Conservation (phyloP, 805 yeast genomes). For the Tanozyma kutaoensis region DNA sequence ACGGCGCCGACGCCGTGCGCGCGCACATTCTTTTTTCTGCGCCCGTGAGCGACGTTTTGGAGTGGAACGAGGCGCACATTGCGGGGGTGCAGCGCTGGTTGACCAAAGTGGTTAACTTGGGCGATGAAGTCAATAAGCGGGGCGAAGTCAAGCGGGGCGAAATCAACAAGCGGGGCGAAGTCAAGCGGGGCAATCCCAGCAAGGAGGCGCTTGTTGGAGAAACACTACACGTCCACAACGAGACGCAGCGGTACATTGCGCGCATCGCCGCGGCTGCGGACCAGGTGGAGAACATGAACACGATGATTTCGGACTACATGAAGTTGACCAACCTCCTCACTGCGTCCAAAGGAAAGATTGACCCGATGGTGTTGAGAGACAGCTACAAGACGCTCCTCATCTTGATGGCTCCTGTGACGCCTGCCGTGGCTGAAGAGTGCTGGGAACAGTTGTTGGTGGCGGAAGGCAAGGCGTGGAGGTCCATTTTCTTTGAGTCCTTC, state of each 20-base stretch:
- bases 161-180: background rate
- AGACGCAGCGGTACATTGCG: slow-evolving; percentile 30
- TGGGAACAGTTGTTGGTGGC: slow-evolving; percentile 32
- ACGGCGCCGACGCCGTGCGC: slow-evolving; percentile 91
- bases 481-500: slow-evolving; percentile 51
- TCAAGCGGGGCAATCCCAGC: background rate
- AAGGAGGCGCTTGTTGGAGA: background rate
- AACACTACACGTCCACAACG: slow-evolving; percentile 34
- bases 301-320: slow-evolving; percentile 84
- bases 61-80: slow-evolving; percentile 86
- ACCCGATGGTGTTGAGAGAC: slow-evolving; percentile 29
- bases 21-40: slow-evolving; percentile 92
- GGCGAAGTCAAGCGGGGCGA: slow-evolving; percentile 1
- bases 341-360: slow-evolving; percentile 18
- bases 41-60: slow-evolving; percentile 66
- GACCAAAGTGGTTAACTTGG: slow-evolving; percentile 31
- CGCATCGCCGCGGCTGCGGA: slow-evolving; percentile 49
- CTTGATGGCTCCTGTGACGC: slow-evolving; percentile 70
- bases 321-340: slow-evolving; percentile 48
- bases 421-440: slow-evolving; percentile 72
- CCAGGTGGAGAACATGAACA: slow-evolving; percentile 54
- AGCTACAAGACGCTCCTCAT: slow-evolving; percentile 41
- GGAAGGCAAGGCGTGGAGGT: slow-evolving; percentile 19
- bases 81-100: slow-evolving; percentile 86
- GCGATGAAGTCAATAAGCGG: slow-evolving; percentile 2